Percentiles rank a stretch among this genome's conserved stretches.
Conservation (phyloP, 768 basidiomycete genomes). For the Russula ochroleuca region DNA sequence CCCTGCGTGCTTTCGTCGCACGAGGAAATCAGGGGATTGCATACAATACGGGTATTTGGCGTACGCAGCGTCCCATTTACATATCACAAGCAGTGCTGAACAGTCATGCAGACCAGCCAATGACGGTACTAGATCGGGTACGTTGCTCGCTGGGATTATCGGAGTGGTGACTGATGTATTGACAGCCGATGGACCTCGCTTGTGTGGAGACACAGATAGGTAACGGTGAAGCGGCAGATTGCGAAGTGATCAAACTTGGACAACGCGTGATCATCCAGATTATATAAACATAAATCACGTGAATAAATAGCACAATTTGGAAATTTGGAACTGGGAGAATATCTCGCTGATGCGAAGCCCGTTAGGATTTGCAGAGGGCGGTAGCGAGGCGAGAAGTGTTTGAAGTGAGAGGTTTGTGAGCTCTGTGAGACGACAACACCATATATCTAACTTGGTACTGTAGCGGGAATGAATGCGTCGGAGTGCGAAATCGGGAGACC, state of each 20-base stretch:
- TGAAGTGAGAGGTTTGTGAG: background rate
- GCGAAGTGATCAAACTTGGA: constrained; percentile 66
- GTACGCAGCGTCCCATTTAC: constrained; percentile 49
- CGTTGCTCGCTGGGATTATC: constrained; percentile 27
- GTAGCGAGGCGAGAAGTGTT: background rate
- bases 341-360: background rate
- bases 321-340: background rate
- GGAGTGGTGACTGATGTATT: background rate
- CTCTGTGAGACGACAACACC: no score
- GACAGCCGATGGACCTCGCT: constrained; percentile 68
- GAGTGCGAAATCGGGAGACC: constrained; percentile 18
- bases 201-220: constrained; percentile 96
- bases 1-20: constrained; percentile 78
- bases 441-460: background rate
- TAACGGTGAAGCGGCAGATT: constrained; percentile 70
- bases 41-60: constrained; percentile 84
- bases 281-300: constrained; percentile 1
- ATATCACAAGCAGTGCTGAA: background rate
- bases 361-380: background rate
- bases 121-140: constrained; percentile 75
- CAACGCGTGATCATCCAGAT: constrained; percentile 33
- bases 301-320: background rate
- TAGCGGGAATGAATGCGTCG: constrained; percentile 7
- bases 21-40: constrained; percentile 78
- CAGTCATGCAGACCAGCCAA: constrained; percentile 72